phyloP scores from a whole-genome alignment of 768 basidiomycete genomes.

The Kwoniella newhampshirensis region DNA sequence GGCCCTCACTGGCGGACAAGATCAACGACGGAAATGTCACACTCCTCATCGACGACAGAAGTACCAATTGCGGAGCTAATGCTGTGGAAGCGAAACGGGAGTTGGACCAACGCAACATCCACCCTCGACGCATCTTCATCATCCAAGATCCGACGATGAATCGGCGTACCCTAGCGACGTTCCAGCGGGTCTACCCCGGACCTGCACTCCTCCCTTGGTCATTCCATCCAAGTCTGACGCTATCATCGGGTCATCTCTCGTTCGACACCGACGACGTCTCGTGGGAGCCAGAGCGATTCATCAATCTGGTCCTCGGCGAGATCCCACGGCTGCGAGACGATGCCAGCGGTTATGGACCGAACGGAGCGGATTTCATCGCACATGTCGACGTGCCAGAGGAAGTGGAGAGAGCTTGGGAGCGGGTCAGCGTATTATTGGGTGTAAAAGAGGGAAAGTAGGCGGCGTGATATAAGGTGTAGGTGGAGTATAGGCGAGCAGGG shows the following conservation, averaged over 20 bases:
- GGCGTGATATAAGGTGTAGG: too few relatives aligned
- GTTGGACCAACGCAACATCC: conserved; percentile 2
- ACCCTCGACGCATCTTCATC: conserved; percentile 7
- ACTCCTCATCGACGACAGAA: conserved; percentile 16
- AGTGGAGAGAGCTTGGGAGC: conserved; percentile 15
- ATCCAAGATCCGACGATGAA: conserved; percentile 27
- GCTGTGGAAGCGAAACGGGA: conserved; percentile 4
- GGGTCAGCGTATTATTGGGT: too few relatives aligned
- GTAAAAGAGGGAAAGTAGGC: too few relatives aligned
- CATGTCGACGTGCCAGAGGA: conserved; percentile 22
- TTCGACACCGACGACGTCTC: not conserved
- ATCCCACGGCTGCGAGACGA: conserved; percentile 24
- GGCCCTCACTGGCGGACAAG: conserved; percentile 1
- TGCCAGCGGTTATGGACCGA: conserved; percentile 17
- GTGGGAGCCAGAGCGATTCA: conserved; percentile 10
- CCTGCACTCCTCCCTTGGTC: conserved; percentile 4
- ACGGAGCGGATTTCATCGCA: conserved; percentile 20
- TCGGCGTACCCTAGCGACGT: conserved; percentile 16
- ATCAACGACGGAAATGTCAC: conserved; percentile 1
- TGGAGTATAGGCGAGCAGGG: too few relatives aligned
- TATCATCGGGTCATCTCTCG: too few relatives aligned
- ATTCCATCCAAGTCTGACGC: not conserved
- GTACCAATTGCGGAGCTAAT: conserved; percentile 24
- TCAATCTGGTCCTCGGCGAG: conserved; percentile 20
- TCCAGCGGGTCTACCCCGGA: conserved; percentile 8